Evolutionary conservation across 495 filamentous ascomycete genomes (phyloP), one percentile per base, ranked within the genome.

Genomic region (Opeltia flavorubescens): DNA sequence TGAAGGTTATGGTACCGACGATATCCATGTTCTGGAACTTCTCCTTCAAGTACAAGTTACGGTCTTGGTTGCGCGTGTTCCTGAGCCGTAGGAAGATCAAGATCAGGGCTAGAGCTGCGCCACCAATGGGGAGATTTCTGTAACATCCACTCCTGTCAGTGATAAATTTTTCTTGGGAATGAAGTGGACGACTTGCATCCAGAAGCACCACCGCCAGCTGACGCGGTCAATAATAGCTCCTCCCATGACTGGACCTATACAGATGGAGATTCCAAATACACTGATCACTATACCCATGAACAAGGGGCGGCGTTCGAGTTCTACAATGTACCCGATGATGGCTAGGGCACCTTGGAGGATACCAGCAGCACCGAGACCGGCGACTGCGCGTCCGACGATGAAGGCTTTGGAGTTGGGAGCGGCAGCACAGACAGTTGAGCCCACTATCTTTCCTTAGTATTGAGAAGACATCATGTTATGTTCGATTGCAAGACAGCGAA

Each of bases 311-410:
- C 24, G 39, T 25, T 47, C 24, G 0, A 47, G 25, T 28, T 15
- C 20, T 2, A 39, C 31, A 33, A 34, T 23, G 9, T 40, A 27
- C 27, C 25, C 43, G 23, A 51, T 33, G 21, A 65, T 48, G 1
- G 52, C 55, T 13, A 62, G 47, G 26, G 44, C 49, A 15, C 62
- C 62, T 15, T 61, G 53, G 3, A 60, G 50, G 13, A 63, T 28
- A 17, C 62, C 60, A 15, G 59, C 55, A 2, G 56, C 70, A 5
- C 84, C 86, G 25, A 86, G 55, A 15, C 86, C 86, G 23, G 83
- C 78, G 34, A 89, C 65, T 23, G 86, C 84, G 28, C 86, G 73
- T 3, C 84, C 85, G 43, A 86, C 55, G 50, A 91, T 89, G 26
- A 89, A 70, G 12, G 74, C 69, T 2, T 66, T 64, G 3, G 79